These are phyloP conservation scores for Medicago arabica DNA, from an alignment of 306 rosid species.

Conservation along the genomic window DNA sequence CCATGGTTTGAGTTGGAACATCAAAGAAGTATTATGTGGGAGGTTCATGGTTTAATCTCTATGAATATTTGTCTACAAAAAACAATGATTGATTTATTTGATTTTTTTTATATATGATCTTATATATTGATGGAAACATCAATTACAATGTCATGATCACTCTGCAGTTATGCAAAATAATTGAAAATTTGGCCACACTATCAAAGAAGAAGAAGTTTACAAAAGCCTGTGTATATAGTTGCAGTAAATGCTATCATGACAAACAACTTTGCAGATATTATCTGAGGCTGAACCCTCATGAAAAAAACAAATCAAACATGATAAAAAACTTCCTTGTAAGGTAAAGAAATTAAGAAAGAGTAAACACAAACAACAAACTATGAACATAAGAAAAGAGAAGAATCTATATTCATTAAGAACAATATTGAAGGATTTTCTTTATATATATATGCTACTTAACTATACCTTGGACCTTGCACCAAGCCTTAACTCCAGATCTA, in stretches of 20 bases:
- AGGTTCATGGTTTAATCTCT: background rate
- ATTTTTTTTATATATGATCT: conserved; percentile 14
- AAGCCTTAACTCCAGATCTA: conserved; percentile 61
- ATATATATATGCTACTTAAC: conserved; percentile 39
- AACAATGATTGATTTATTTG: background rate
- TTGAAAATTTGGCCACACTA: conserved; percentile 40
- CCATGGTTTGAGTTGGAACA: background rate
- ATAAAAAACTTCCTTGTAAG: conserved; percentile 43
- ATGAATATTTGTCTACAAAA: background rate
- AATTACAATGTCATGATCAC: conserved; percentile 35
- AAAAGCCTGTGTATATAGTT: conserved; percentile 43
- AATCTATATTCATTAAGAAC: conserved; percentile 34
- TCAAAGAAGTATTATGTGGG: background rate
- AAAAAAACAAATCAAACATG: conserved; percentile 44
- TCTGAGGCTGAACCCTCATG: conserved; percentile 15
- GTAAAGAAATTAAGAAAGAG: conserved; percentile 35
- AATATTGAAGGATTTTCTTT: conserved; percentile 32
- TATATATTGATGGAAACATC: conserved; percentile 38
- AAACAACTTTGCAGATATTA: conserved; percentile 35
- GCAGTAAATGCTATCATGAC: conserved; percentile 35
- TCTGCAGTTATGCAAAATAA: conserved; percentile 36
- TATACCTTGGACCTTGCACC: conserved; percentile 50
- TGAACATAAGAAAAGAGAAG: conserved; percentile 38
- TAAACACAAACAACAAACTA: conserved; percentile 15
- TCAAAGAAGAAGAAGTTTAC: conserved; percentile 42